Base-by-base conservation (phyloP, 371 early-diverging fungal species). In the Saksenaea vasiformis region DNA sequence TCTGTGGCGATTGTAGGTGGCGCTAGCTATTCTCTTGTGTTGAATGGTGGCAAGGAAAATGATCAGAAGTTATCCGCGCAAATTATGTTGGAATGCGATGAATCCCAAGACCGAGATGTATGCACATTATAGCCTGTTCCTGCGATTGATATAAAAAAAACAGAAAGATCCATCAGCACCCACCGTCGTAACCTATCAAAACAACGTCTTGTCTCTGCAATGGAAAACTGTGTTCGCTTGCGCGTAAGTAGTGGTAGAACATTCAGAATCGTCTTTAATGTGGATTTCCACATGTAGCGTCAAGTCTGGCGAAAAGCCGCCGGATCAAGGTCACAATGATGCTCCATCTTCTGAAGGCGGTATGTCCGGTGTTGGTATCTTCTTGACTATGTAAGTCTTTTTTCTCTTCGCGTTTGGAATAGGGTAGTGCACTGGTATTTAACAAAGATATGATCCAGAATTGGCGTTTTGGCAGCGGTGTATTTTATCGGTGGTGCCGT, bases 401-500 rank as follows among this genome's bases (percentile, higher is more conserved):
- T 24, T 37, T 10, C 3, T 22, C 11, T 24, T 54, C 14, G 11
- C 3, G 14, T 17, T 24, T 31, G 39, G 19, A 26, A 56, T 8
- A n/a, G n/a, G n/a, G n/a, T n/a, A n/a, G n/a, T n/a, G n/a, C n/a
- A n/a, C n/a, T 5, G 51, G 36, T 31, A 3, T 31, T 22, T 47
- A 47, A 47, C 58, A 43, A 19, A 31, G 27, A 31, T 13, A 9
- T 28, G 44, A 8, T 56, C 38, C 54, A 85, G 86, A 37, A 58
- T 86, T 19, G 70, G 75, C 55, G 75, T 83, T 11, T 70, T 75
- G 41, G 55, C 74, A 13, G 74, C 69, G 41, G 71, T 85, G 7
- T 87, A 87, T 54, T 77, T 87, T 61, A 54, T 85, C 24, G 86
- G 82, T 61, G 88, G 88, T 39, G 78, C 83, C 11, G 66, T 85